Evolutionary conservation across 495 filamentous ascomycete genomes (phyloP).

Genomic region (Neurospora sp.): DNA sequence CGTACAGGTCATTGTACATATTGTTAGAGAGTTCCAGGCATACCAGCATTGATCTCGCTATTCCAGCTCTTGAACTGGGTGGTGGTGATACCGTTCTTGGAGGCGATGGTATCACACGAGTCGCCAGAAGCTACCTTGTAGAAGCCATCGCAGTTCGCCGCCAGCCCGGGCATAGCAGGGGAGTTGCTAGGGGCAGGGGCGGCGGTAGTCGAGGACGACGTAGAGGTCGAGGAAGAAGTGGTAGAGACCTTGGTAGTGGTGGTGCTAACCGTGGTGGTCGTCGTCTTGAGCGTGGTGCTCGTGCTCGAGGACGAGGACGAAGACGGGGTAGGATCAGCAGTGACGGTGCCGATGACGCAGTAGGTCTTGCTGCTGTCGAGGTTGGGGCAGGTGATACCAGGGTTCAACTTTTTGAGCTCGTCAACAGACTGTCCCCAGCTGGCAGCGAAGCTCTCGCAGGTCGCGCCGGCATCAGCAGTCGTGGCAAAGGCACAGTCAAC

Average conservation of each 20-base stretch:
- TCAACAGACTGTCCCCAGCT: conserved; percentile 14
- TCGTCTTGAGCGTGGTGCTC: conserved; percentile 14
- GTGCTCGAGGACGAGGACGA: conserved; percentile 7
- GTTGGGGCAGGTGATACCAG: conserved; percentile 10
- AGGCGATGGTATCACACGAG: conserved; percentile 30
- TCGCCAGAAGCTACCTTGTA: conserved; percentile 31
- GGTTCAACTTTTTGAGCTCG: conserved; percentile 17
- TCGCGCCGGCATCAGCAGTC: conserved; percentile 8
- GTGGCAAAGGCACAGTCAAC: conserved; percentile 12
- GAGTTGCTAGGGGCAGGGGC: conserved; percentile 1
- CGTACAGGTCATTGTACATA: conserved; percentile 13
- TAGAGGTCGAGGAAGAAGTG: not conserved
- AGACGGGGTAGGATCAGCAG: conserved; percentile 1
- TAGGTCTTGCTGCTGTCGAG: conserved; percentile 10
- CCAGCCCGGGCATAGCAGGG: conserved; percentile 26
- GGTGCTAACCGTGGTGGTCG: conserved; percentile 3
- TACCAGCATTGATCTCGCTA: conserved; percentile 28
- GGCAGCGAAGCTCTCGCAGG: conserved; percentile 10
- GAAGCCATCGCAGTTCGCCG: conserved; percentile 32
- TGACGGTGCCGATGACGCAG: conserved; percentile 19
- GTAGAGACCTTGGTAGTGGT: not conserved
- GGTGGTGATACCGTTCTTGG: conserved; percentile 18
- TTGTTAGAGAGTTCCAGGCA: not conserved
- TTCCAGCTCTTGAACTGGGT: conserved; percentile 27
- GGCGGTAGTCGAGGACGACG: not conserved